Evolutionary conservation across 495 filamentous ascomycete genomes (phyloP), one percentile per base, ranked within the genome.

Genomic region (Tricharina praecox): DNA sequence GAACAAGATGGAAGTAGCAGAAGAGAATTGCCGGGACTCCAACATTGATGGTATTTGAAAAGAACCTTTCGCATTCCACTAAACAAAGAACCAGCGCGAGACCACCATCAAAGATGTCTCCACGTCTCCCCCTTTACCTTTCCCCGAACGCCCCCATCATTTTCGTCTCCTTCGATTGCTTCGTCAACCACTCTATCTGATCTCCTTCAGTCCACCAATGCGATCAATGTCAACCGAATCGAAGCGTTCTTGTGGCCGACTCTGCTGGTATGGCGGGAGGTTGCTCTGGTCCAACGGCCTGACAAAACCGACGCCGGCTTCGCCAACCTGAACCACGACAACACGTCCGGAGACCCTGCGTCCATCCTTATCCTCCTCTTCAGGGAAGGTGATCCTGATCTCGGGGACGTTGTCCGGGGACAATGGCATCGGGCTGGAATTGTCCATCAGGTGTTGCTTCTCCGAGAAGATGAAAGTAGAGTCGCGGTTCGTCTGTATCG

Each of bases 351-450:
- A 86, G 67, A 80, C 82, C 50, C 74, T 73, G 62, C 81, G 81
- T 47, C 92, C 92, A 30, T 67, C 60, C 36, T 78, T 75, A 53
- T 94, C 81, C 56, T 86, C 88, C 44, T 81, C 75, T 53, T 97
- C 90, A 11, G 90, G 90, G 68, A 97, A 95, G 0, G 90, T 97
- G 60, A 97, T 93, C 63, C 87, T 84, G 59, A 97, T 97, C 65
- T 95, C 85, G 9, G 90, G 90, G 10, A 96, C 75, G 47, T 71
- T 70, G 53, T 67, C 71, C n/a, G 84, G 83, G 48, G 82, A 86
- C 37, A 78, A 64, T 23, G 86, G 84, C 13, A 84, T 82, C 34
- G 73, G 77, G 37, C 71, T 70, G 19, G 82, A 81, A 62, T 79
- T 79, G 35, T 76, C 71, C 50, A 90, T 75, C 54, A 92, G 73